Conservation (phyloP, 768 basidiomycete species). For the Sporobolomyces phaffii region DNA sequence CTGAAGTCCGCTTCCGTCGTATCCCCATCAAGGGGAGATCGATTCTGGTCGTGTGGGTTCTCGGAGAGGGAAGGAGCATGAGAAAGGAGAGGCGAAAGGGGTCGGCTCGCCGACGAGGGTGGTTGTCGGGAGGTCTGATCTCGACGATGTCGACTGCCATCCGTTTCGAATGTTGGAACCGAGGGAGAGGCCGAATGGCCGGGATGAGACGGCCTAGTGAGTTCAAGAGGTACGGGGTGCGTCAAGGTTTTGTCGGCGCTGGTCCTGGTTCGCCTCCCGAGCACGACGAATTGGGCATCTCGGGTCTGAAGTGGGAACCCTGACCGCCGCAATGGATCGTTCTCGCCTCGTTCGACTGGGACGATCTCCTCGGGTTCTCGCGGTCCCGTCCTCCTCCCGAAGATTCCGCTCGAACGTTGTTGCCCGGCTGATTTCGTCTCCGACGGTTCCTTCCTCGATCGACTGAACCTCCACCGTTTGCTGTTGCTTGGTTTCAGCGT, state of each 20-base stretch:
- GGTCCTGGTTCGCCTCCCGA: constrained; percentile 1
- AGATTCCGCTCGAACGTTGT: neutral
- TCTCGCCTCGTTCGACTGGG: neutral
- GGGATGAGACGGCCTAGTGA: no score
- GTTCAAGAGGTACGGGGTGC: no score
- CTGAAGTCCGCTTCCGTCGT: constrained; percentile 13
- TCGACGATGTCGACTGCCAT: no score
- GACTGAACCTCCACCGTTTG: constrained; percentile 11
- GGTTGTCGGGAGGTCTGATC: no score
- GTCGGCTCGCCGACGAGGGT: no score
- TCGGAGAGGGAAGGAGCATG: no score
- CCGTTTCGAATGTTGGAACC: no score
- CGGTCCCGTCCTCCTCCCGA: constrained; percentile 14
- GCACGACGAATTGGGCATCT: constrained; percentile 2
- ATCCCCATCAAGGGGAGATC: no score
- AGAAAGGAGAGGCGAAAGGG: no score
- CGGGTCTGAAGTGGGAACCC: neutral
- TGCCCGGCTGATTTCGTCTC: neutral
- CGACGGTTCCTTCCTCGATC: neutral
- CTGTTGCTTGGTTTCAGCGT: neutral
- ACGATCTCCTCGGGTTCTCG: neutral
- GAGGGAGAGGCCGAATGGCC: no score
- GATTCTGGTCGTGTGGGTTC: no score
- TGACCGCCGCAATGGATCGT: constrained; percentile 3
- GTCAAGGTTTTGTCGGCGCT: no score